These are phyloP conservation scores for Scheffersomyces illinoinensis DNA, from an alignment of 1,139 yeast species.

Conservation along the genomic window DNA sequence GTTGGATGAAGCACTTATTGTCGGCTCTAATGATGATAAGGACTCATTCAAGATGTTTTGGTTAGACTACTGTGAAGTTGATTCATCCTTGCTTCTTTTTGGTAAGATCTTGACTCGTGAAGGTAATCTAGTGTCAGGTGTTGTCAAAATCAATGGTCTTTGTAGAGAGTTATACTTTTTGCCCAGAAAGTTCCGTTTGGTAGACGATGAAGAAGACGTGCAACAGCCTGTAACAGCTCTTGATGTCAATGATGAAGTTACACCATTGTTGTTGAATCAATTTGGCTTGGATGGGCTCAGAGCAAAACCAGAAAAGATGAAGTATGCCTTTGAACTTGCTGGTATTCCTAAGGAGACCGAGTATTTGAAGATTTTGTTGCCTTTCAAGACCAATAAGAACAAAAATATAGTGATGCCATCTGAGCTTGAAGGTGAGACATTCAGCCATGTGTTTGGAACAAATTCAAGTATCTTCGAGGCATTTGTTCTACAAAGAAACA, in stretches of 20 bases:
- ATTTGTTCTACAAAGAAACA: conserved; percentile 75
- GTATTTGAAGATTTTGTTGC: conserved; percentile 76
- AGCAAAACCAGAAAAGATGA: conserved; percentile 70
- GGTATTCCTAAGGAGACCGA: conserved; percentile 80
- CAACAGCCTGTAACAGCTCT: conserved; percentile 44
- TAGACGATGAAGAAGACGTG: conserved; percentile 29
- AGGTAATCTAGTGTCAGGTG: conserved; percentile 66
- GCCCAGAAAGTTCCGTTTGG: conserved; percentile 52
- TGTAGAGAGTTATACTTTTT: conserved; percentile 74
- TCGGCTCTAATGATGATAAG: conserved; percentile 36
- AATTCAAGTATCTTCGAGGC: conserved; percentile 76
- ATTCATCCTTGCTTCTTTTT: conserved; percentile 68
- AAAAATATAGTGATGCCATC: conserved; percentile 54
- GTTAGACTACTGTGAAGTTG: conserved; percentile 86
- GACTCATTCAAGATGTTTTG: conserved; percentile 75
- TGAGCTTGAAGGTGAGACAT: conserved; percentile 73
- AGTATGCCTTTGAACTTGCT: conserved; percentile 86
- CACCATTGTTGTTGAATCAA: conserved; percentile 61
- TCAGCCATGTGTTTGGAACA: conserved; percentile 79
- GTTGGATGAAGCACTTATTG: conserved; percentile 43
- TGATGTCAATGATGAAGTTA: conserved; percentile 79
- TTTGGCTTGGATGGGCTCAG: conserved; percentile 63
- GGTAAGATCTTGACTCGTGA: conserved; percentile 74
- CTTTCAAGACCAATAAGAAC: conserved; percentile 62
- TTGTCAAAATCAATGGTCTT: conserved; percentile 74